Conservation (phyloP, 306 rosid species). For the Citrullus colocynthis region DNA sequence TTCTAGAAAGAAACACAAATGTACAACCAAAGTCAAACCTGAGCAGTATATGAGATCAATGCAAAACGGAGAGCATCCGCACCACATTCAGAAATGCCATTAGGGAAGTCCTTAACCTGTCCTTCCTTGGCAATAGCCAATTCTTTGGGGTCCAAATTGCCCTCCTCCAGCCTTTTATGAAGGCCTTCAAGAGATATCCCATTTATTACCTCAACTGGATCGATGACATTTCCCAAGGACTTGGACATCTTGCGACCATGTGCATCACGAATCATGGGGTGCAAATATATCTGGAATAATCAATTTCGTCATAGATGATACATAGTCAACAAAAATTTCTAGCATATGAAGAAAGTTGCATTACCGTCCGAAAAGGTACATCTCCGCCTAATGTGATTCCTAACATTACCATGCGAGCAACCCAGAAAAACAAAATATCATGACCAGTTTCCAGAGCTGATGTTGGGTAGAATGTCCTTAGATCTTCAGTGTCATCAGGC, state of each 20-base stretch:
- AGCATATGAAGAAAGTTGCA: background rate
- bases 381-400: slow-evolving; percentile 80
- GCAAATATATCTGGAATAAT: slow-evolving; percentile 67
- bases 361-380: slow-evolving; percentile 67
- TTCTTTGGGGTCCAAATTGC: slow-evolving; percentile 84
- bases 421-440: slow-evolving; percentile 94
- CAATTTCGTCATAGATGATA: background rate
- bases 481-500: slow-evolving; percentile 82
- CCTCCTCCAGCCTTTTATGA: slow-evolving; percentile 70
- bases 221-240: slow-evolving; percentile 93
- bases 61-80: slow-evolving; percentile 96
- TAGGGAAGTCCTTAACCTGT: slow-evolving; percentile 80
- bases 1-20: background rate
- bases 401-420: slow-evolving; percentile 95
- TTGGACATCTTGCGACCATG: slow-evolving; percentile 98
- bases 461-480: slow-evolving; percentile 84
- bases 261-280: slow-evolving; percentile 98
- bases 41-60: slow-evolving; percentile 85
- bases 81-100: slow-evolving; percentile 87
- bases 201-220: slow-evolving; percentile 84
- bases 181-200: slow-evolving; percentile 75
- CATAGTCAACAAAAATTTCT: background rate
- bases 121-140: slow-evolving; percentile 68
- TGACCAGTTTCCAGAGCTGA: slow-evolving; percentile 96
- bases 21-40: slow-evolving; percentile 32